Evolutionary conservation across 139 green algal genomes (phyloP), one percentile per base, ranked within the genome.

Genomic region (Chlorella sp.): DNA sequence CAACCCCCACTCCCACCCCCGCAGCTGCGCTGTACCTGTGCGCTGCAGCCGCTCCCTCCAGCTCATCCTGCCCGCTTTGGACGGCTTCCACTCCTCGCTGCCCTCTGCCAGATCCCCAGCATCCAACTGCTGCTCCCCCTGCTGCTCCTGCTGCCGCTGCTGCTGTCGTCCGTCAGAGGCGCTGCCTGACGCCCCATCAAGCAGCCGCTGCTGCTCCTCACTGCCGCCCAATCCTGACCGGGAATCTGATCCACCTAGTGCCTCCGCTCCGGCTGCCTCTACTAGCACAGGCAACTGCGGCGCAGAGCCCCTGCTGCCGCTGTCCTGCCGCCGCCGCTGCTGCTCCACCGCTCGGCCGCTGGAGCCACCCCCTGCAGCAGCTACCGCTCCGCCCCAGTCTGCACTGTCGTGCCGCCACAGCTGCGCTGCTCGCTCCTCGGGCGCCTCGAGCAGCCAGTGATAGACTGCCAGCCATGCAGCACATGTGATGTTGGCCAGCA

Each of bases 21-120:
- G n/a, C n/a, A n/a, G n/a, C n/a, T n/a, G n/a, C 0, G 3, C 57
- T 13, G n/a, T 7, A 73, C 76, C 76, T 55, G 88, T 90, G 13
- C 78, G 67, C 2, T 63, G 32, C 44, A 86, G 39, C 0, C 89
- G 86, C 36, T 92, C 86, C 16, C 55, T 38, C 73, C 38, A 74
- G 3, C 63, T 41, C 90, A 92, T 91, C 44, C 51, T 51, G 17
- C 71, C 57, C 38, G 76, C 76, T 82, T 82, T 28, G 36, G 76
- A 60, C 18, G 51, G 51, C 51, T 60, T 60, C 51, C 51, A 60
- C 51, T 60, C 51, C 51, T 60, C 51, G 7, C 36, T 57, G 44
- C 28, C 30, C 4, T 67, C 73, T 4, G 21, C n/a, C 3, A 26
- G 28, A 9, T n/a, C 13, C 67, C 67, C 30, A 38, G 23, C 44